Percentiles rank a stretch among this genome's conserved stretches.
Conservation (phyloP, 441 rosid species). For the Brassica hybrid region DNA sequence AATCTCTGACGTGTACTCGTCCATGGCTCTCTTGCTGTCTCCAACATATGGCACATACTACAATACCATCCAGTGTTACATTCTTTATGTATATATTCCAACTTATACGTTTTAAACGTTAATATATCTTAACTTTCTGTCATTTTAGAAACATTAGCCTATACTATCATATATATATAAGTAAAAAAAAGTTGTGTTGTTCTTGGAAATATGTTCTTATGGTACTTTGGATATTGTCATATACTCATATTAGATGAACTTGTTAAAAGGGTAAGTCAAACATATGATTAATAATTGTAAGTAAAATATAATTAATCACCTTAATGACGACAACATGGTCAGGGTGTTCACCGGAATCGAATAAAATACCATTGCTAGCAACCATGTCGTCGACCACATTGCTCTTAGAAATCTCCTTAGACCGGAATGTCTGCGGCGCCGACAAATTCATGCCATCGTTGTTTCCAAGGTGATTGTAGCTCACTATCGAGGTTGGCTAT, state of each 20-base stretch:
- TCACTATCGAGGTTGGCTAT: slow-evolving; percentile 92
- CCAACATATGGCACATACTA: slow-evolving; percentile 88
- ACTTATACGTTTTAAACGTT: background rate
- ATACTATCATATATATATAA: no score
- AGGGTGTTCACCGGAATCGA: slow-evolving; percentile 93
- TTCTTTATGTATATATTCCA: background rate
- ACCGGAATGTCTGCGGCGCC: slow-evolving; percentile 91
- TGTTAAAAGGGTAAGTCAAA: background rate
- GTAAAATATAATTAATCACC: slow-evolving; percentile 44
- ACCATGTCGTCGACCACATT: slow-evolving; percentile 97
- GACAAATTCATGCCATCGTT: slow-evolving; percentile 98
- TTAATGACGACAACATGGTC: slow-evolving; percentile 97
- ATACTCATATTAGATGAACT: no score
- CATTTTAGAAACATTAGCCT: no score
- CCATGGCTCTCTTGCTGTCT: no score
- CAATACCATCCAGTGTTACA: slow-evolving; percentile 17
- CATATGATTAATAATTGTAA: background rate
- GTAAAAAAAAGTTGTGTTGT: no score
- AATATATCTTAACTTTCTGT: background rate
- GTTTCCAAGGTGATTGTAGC: slow-evolving; percentile 94
- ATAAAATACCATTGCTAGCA: slow-evolving; percentile 86
- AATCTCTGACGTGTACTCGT: no score
- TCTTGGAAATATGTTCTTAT: no score
- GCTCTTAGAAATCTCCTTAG: slow-evolving; percentile 94
- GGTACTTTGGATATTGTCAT: no score